Evolutionary conservation across 139 green algal genomes (phyloP), one percentile per base, ranked within the genome.

Genomic region (Bryopsis sp.): DNA sequence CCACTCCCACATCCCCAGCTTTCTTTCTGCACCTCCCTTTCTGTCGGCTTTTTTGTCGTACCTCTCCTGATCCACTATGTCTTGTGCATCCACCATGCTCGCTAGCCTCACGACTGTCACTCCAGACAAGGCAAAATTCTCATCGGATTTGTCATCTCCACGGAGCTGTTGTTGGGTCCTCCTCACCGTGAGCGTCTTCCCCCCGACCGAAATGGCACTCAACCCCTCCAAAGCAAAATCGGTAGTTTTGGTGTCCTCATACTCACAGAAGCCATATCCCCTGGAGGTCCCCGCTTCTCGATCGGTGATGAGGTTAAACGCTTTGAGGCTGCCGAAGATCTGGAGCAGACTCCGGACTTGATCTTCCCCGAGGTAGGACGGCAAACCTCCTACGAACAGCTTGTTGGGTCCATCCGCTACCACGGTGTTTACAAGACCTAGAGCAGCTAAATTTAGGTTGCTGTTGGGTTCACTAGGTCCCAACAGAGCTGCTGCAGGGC

Each of bases 351-450:
- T 59, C 46, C 68, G 3, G 64, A 81, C 78, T 76, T 84, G 78
- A 11, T 84, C 75, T 58, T 84, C 78, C 1, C 39, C 50, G n/a
- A 84, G 64, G 39, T 64, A 67, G 22, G 31, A 58, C 6, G 78
- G 78, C 60, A 84, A 66, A 46, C 78, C 78, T 11, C 38, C 68
- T 11, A 84, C 65, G 37, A 74, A 78, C 24, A 84, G 66, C 68
- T 80, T 78, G 32, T 78, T 68, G 37, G 78, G 75, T 0, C 65
- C 72, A 35, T 85, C 79, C 50, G 82, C 76, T 48, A 82, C 73
- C 54, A 76, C 57, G 26, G 48, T 68, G 36, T 72, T 77, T 37
- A 79, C 64, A 33, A 79, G 61, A 4, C 71, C 64, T 35, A 80
- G 58, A 35, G 74, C 67, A n/a, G 71, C 75, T 61, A 79, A 36